Conservation (phyloP, 805 yeast genomes). For the Peterozyma xylosa region DNA sequence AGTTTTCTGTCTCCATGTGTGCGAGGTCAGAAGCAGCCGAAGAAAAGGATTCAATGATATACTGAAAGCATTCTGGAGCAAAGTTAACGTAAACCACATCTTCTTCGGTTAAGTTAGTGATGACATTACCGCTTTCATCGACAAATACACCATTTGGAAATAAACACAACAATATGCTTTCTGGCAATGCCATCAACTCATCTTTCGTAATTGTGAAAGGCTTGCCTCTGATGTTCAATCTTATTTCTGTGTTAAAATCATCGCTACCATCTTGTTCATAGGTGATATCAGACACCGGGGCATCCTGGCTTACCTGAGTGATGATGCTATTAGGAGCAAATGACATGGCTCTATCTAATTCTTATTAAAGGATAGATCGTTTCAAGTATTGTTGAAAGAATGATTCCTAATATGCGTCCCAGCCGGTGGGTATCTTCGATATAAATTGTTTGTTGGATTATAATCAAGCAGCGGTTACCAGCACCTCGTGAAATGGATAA, state of each 20-base stretch:
- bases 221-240: constrained; percentile 69
- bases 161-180: constrained; percentile 75
- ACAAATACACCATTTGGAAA: constrained; percentile 88
- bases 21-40: constrained; percentile 58
- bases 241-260: constrained; percentile 61
- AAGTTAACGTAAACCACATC: constrained; percentile 80
- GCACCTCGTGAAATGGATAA: constrained; percentile 3
- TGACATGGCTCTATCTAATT: constrained; percentile 1
- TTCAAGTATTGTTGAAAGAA: constrained; percentile 3
- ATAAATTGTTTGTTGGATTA: too few species aligned
- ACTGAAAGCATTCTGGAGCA: constrained; percentile 79
- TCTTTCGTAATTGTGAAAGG: constrained; percentile 75
- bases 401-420: too few species aligned
- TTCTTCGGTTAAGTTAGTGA: constrained; percentile 70
- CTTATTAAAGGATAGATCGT: neutral
- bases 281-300: constrained; percentile 10
- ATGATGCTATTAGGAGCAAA: constrained; percentile 35
- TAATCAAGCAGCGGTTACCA: constrained; percentile 6
- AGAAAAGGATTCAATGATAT: constrained; percentile 67
- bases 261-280: constrained; percentile 23
- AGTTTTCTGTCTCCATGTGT: constrained; percentile 20
- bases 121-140: constrained; percentile 69
- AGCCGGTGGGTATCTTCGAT: too few species aligned
- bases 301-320: constrained; percentile 60
- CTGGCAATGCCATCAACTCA: constrained; percentile 88